Evolutionary conservation across 2,329 filamentous ascomycete species (phyloP), one percentile per base, ranked within the genome.

Genomic region (Neonectria punicea): DNA sequence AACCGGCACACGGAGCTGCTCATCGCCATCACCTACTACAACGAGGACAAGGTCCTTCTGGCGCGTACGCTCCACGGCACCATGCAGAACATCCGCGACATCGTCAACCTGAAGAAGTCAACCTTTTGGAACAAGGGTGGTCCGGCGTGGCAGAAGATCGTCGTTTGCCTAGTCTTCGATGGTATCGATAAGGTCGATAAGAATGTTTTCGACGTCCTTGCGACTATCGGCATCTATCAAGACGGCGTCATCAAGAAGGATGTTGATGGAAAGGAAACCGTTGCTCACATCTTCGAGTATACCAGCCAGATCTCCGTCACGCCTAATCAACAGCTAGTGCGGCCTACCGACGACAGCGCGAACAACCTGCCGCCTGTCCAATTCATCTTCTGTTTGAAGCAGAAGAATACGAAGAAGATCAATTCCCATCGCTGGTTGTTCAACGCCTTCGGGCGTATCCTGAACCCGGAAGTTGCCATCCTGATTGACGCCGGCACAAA

Each of bases 241-340:
- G 39, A 60, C 25, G 32, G 50, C 36, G 50, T 60, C 4, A 14
- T 53, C 49, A 60, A 54, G 30, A 54, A 44, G 10, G 39, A 60
- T 1, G 58, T 60, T 4, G 49, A 28, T 13, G 58, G 58, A 11
- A 54, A 53, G 9, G 58, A 53, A 20, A 60, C 58, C 0, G 41
- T 53, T n/a, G 58, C 58, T 4, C 58, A 54, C 41, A 53, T 60
- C 18, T 60, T 60, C 16, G 58, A 60, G 34, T 60, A 54, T 10
- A 60, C 58, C 20, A 60, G 49, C 30, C 58, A 54, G 49, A 43
- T 60, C 14, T 53, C 50, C n/a, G 58, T 60, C 18, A 53, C 58
- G 3, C 25, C 49, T 4, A 43, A 54, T 6, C 49, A 60, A 22
- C 49, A 46, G 25, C 41, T 60, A 16, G 13, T 60, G 13, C 41